A percentile compares a stretch with the other conserved stretches of the same genome.
Evolutionary conservation across 2,329 filamentous ascomycete species (phyloP).

Genomic region (Zymoseptoria passerinii): DNA sequence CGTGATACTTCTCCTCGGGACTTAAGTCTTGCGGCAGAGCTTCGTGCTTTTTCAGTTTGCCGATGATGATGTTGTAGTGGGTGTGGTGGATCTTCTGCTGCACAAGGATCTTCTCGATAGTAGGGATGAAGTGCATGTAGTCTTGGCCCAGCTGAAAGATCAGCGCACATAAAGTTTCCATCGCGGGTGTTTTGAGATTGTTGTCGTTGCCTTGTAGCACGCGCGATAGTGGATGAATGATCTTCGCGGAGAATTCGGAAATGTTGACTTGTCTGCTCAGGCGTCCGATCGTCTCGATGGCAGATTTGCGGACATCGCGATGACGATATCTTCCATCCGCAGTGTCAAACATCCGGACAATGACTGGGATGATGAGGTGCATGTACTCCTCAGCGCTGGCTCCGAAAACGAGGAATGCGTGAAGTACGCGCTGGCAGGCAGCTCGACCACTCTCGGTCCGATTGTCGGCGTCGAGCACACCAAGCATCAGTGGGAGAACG

Average conservation of each 20-base stretch:
- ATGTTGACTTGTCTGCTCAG: conserved; percentile 94
- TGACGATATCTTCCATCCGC: conserved; percentile 22
- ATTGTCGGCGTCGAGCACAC: conserved; percentile 78
- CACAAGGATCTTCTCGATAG: conserved; percentile 77
- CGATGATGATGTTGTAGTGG: conserved; percentile 87
- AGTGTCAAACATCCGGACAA: conserved; percentile 90
- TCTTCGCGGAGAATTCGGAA: conserved; percentile 91
- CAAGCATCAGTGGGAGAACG: conserved; percentile 86
- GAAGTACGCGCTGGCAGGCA: conserved; percentile 58
- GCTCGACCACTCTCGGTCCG: conserved; percentile 55
- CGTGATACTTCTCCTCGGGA: conserved; percentile 65
- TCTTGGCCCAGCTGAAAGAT: conserved; percentile 95
- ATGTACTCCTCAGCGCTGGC: conserved; percentile 97
- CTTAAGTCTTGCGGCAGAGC: conserved; percentile 91
- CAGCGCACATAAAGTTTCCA: conserved; percentile 89
- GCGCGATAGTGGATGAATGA: conserved; percentile 85
- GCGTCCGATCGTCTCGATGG: conserved; percentile 90
- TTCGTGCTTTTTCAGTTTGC: conserved; percentile 89
- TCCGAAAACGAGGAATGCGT: conserved; percentile 92
- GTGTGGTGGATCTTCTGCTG: conserved; percentile 75
- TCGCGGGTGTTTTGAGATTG: conserved; percentile 66
- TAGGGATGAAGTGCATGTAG: conserved; percentile 87
- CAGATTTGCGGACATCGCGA: conserved; percentile 70
- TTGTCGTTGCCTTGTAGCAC: conserved; percentile 68
- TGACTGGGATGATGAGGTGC: conserved; percentile 94